phyloP scores from a whole-genome alignment of 106 monocot species.

The Apostasia ramifera region DNA sequence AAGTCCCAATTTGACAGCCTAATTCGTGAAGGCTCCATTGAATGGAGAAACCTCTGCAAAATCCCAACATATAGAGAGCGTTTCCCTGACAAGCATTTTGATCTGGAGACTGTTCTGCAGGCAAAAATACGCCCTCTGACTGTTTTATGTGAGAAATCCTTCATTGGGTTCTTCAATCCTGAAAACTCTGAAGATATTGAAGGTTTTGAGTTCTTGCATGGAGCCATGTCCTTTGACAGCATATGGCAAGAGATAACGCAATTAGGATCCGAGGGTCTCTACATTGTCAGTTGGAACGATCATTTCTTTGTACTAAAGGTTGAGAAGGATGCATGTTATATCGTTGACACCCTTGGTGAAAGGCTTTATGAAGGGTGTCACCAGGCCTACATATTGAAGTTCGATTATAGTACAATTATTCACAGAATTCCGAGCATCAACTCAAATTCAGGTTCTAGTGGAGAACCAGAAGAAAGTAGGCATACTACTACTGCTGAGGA shows the following conservation, averaged over 20 bases:
- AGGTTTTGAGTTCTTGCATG: constrained; percentile 28
- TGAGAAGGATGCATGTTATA: constrained; percentile 32
- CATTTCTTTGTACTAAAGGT: constrained; percentile 68
- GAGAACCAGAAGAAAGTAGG: constrained; percentile 1
- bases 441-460: not conserved
- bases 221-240: constrained; percentile 51
- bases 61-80: constrained; percentile 24
- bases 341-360: constrained; percentile 74
- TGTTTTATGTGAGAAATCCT: constrained; percentile 24
- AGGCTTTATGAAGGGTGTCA: constrained; percentile 57
- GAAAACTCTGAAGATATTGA: constrained; percentile 18
- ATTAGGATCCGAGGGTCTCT: constrained; percentile 15
- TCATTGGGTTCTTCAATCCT: constrained; percentile 44
- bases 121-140: constrained; percentile 38
- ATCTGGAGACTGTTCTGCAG: constrained; percentile 55
- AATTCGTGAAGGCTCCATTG: constrained; percentile 52
- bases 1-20: constrained; percentile 43
- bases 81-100: constrained; percentile 65
- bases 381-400: constrained; percentile 68
- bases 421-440: constrained; percentile 3
- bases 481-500: constrained; percentile 7
- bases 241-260: constrained; percentile 50
- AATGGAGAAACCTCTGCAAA: constrained; percentile 59
- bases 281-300: constrained; percentile 72
- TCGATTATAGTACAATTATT: constrained; percentile 22